Evolutionary conservation across 163 green algal species (phyloP).

Genomic region (Dunaliella salina): DNA sequence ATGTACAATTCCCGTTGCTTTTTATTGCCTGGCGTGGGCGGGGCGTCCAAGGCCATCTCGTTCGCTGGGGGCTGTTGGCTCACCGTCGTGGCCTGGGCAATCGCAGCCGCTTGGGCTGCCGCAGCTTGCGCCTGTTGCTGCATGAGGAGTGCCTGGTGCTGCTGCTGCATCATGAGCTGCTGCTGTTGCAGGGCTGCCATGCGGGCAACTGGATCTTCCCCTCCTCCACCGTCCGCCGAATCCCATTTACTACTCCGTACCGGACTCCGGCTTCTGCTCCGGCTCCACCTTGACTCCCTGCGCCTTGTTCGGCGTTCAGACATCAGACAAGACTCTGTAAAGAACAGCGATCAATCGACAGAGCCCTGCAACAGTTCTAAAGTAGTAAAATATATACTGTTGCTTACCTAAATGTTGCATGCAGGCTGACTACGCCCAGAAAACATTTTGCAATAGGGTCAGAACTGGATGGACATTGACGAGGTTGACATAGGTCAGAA

Average conservation of each 20-base stretch:
- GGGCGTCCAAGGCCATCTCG: constrained; percentile 2
- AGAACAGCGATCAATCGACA: too few relatives aligned
- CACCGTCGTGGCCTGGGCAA: neutral
- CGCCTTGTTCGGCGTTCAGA: too few relatives aligned
- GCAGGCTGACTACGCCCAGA: too few relatives aligned
- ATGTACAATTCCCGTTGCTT: constrained; percentile 46
- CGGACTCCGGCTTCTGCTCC: neutral
- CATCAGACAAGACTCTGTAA: too few relatives aligned
- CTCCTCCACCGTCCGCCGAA: neutral
- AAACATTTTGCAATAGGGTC: too few relatives aligned
- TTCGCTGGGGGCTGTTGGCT: neutral
- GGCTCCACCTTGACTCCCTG: neutral
- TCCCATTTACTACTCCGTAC: neutral
- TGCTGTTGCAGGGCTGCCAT: constrained; percentile 7
- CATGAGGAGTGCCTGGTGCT: constrained; percentile 3
- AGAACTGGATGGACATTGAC: too few relatives aligned
- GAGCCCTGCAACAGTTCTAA: too few relatives aligned
- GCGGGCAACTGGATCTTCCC: neutral
- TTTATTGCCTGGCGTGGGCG: constrained; percentile 10
- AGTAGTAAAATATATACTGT: too few relatives aligned
- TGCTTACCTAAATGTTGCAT: too few relatives aligned
- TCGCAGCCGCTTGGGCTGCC: neutral
- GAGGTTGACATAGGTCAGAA: too few relatives aligned
- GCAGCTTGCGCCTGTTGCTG: constrained; percentile 1
- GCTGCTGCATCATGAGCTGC: constrained; percentile 5